These are phyloP conservation scores for Verbena officinalis DNA, from an alignment of 257 asterid genomes.

Conservation along the genomic window DNA sequence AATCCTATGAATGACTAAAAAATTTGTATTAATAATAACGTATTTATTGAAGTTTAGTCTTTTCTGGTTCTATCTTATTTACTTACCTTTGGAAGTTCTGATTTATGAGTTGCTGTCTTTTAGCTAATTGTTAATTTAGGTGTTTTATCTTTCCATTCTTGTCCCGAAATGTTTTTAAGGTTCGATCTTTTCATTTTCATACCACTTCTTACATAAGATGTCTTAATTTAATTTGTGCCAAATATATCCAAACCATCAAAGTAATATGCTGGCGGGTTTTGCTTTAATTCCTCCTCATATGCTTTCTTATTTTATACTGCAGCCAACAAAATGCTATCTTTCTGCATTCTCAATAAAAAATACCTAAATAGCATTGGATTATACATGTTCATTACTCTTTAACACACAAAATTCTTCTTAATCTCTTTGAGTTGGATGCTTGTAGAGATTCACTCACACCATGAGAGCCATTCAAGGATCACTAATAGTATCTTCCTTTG, in stretches of 20 bases:
- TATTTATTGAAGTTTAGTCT: background rate
- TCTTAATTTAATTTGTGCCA: constrained; percentile 2
- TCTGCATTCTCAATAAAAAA: constrained; percentile 2
- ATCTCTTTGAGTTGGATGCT: constrained; percentile 33
- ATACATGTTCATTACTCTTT: constrained; percentile 20
- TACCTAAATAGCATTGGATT: background rate
- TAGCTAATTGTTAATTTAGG: background rate
- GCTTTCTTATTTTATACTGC: no score
- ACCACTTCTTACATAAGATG: background rate
- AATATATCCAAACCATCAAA: background rate
- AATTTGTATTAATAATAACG: background rate
- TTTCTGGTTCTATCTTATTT: background rate
- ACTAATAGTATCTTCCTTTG: constrained; percentile 79
- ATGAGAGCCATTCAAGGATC: constrained; percentile 97
- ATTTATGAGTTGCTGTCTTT: background rate
- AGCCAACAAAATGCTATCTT: background rate
- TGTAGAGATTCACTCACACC: constrained; percentile 86
- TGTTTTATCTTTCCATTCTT: background rate
- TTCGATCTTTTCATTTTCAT: background rate
- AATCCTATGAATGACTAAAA: background rate
- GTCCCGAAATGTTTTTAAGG: constrained; percentile 2
- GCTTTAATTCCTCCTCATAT: no score
- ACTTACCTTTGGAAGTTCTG: background rate
- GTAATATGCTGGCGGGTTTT: no score
- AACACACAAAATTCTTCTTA: constrained; percentile 9